Evolutionary conservation across 345 rosid species (phyloP).

Genomic region (Eucalyptus marginata): DNA sequence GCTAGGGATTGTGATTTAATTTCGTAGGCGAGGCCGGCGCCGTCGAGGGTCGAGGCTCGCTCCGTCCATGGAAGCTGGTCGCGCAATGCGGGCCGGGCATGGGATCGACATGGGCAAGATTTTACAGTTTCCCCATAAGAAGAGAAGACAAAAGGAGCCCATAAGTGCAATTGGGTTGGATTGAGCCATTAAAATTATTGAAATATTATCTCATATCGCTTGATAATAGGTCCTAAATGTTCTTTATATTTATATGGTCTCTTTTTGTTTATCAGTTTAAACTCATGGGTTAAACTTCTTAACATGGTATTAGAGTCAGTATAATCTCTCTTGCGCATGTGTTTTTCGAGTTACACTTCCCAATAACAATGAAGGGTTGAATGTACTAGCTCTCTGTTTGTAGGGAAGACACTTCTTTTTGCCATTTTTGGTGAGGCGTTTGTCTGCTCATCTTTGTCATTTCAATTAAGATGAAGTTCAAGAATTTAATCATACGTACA

Average conservation of each 20-base stretch:
- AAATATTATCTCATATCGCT: fast-evolving
- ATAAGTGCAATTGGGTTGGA: not conserved
- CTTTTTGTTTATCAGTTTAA: fast-evolving
- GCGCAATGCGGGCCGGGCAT: not conserved
- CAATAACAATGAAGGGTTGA: not conserved
- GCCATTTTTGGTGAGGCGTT: not conserved
- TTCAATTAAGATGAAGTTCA: not conserved
- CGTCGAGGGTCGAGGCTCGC: not conserved
- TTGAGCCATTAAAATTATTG: not conserved
- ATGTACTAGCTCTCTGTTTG: not conserved
- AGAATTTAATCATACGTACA: not conserved
- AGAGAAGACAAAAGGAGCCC: not conserved
- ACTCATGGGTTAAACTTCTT: fast-evolving
- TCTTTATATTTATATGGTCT: too few species aligned
- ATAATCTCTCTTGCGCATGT: fast-evolving
- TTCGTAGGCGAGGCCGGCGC: not conserved
- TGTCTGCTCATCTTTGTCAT: not conserved
- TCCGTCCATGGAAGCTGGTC: not conserved
- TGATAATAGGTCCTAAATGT: fast-evolving
- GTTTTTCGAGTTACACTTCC: not conserved
- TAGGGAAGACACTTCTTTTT: not conserved
- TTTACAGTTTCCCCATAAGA: not conserved
- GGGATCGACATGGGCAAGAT: not conserved
- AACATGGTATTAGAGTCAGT: fast-evolving
- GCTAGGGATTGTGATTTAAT: not conserved